Conservation (phyloP, 2,329 filamentous ascomycete genomes). For the Aspergillus thermomutatus region DNA sequence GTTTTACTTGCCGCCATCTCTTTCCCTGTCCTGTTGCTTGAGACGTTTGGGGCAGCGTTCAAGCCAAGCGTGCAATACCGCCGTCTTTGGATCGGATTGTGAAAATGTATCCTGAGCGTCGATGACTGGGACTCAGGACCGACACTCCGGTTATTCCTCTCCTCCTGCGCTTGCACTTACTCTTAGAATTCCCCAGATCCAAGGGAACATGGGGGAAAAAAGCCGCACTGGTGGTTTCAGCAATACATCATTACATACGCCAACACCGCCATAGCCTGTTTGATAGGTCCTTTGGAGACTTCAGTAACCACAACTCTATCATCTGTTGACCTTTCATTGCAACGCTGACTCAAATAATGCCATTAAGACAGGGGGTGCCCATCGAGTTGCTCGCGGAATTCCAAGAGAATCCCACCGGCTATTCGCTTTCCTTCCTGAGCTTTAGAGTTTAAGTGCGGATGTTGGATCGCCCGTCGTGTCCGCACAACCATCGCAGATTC, state of each 20-base stretch:
- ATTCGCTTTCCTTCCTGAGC: background rate
- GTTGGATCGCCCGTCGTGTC: slow-evolving; percentile 5
- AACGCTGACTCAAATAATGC: background rate
- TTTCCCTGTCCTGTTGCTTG: background rate
- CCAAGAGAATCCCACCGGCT: background rate
- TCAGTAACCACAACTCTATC: background rate
- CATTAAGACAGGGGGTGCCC: background rate
- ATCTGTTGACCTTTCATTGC: background rate
- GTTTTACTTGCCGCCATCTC: background rate
- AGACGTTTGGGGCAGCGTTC: background rate
- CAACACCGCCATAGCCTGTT: background rate
- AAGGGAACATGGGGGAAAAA: background rate
- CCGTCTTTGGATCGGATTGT: background rate
- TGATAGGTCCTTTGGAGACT: background rate
- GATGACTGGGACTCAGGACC: background rate
- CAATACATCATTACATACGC: background rate
- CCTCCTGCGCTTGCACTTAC: background rate
- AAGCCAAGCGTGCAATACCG: background rate
- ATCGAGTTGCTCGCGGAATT: background rate
- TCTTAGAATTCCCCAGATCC: background rate
- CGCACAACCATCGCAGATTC: slow-evolving; percentile 2
- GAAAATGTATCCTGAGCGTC: background rate
- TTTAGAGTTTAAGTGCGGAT: slow-evolving; percentile 3
- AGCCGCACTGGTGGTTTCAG: background rate
- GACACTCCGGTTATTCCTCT: background rate